Evolutionary conservation across 2,329 filamentous ascomycete genomes (phyloP).

Genomic region (Penicillium fuscoglaucum): DNA sequence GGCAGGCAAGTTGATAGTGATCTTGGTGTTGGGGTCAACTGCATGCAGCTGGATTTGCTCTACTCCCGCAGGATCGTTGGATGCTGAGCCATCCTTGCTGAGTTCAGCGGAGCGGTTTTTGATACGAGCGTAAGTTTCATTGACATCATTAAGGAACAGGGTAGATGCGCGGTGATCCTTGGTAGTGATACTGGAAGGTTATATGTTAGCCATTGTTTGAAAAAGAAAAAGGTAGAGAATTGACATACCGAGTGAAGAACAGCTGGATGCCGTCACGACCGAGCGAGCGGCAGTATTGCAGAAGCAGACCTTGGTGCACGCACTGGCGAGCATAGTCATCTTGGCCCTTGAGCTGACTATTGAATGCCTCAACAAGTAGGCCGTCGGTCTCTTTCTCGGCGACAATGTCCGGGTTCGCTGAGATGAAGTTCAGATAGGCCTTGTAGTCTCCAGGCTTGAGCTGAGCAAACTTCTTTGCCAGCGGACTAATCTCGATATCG

Average conservation of each 20-base stretch:
- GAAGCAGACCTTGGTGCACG: conserved; percentile 86
- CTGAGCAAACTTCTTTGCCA: conserved; percentile 77
- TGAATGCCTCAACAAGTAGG: conserved; percentile 86
- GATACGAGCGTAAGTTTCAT: conserved; percentile 82
- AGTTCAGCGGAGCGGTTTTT: conserved; percentile 74
- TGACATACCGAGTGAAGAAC: conserved; percentile 80
- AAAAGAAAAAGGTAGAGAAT: background rate
- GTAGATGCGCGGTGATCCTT: conserved; percentile 85
- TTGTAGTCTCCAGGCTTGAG: conserved; percentile 76
- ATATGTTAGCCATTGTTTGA: conserved; percentile 11
- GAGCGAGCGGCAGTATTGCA: conserved; percentile 92
- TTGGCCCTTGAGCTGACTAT: conserved; percentile 74
- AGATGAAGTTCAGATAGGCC: conserved; percentile 72
- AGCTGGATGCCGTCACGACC: conserved; percentile 83
- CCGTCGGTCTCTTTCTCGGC: conserved; percentile 87
- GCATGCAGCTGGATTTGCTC: conserved; percentile 98
- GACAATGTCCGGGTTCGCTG: conserved; percentile 74
- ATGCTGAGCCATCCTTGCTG: conserved; percentile 57
- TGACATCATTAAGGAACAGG: conserved; percentile 90
- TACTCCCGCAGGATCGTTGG: conserved; percentile 61
- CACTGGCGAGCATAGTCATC: conserved; percentile 71
- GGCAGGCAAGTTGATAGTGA: conserved; percentile 81
- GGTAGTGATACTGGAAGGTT: conserved; percentile 67
- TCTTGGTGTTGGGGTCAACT: conserved; percentile 87
- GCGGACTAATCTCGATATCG: conserved; percentile 71